These are phyloP conservation scores for Plasmodium gallinaceum DNA, from an alignment of 169 alveolate species.

Conservation along the genomic window DNA sequence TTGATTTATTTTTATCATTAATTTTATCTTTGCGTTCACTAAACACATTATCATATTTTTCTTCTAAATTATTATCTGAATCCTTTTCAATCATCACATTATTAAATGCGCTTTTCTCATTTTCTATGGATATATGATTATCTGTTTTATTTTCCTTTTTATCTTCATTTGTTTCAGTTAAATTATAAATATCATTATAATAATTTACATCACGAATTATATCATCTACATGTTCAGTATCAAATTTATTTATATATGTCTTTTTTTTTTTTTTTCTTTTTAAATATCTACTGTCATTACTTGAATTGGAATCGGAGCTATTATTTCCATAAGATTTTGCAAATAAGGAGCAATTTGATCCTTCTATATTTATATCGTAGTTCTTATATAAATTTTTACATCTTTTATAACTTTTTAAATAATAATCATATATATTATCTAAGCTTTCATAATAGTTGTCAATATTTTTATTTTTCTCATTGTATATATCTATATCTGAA, in stretches of 20 bases:
- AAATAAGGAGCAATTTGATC: neutral
- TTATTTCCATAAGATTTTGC: slow-evolving; percentile 48
- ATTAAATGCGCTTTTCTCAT: neutral
- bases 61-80: neutral
- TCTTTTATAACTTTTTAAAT: slow-evolving; percentile 18
- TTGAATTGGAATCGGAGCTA: slow-evolving; percentile 65
- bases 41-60: neutral
- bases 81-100: neutral
- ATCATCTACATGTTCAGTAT: slow-evolving; percentile 44
- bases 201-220: slow-evolving; percentile 43
- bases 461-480: slow-evolving; percentile 50
- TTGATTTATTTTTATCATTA: neutral
- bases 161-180: neutral
- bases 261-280: slow-evolving; percentile 15
- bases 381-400: slow-evolving; percentile 57
- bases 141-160: neutral
- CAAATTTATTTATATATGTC: slow-evolving; percentile 14
- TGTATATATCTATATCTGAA: slow-evolving; percentile 59
- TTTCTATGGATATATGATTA: neutral
- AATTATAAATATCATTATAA: slow-evolving; percentile 56
- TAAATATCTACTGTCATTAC: slow-evolving; percentile 50
- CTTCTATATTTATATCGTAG: slow-evolving; percentile 41
- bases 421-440: slow-evolving; percentile 59
- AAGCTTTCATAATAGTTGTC: slow-evolving; percentile 56
- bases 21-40: neutral